Conservation (phyloP, 176 grass and related monocot genomes). For the Raddia guianensis region DNA sequence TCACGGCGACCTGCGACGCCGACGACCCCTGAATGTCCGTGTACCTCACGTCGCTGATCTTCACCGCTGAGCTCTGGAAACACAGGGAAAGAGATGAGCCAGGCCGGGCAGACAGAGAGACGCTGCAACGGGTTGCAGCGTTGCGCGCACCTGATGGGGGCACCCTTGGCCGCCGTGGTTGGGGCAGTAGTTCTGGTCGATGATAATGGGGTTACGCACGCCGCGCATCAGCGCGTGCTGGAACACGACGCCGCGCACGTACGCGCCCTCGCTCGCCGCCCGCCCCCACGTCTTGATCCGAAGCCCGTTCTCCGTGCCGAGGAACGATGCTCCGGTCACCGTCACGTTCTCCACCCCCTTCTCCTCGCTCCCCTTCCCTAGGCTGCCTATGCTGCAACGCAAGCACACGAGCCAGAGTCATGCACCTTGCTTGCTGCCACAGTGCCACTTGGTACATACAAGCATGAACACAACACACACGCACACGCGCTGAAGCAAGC, state of each 20-base stretch:
- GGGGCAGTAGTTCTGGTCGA: conserved; percentile 69
- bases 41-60: conserved; percentile 70
- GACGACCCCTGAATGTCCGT: conserved; percentile 55
- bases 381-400: conserved; percentile 55
- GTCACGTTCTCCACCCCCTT: conserved; percentile 65
- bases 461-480: too few relatives aligned
- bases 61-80: conserved; percentile 50
- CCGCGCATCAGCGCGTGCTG: conserved; percentile 49
- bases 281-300: conserved; percentile 74
- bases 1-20: conserved; percentile 51
- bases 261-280: conserved; percentile 17
- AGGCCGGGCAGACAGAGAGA: too few relatives aligned
- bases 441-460: neutral
- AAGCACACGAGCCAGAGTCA: neutral
- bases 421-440: neutral
- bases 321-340: conserved; percentile 46
- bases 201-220: conserved; percentile 64
- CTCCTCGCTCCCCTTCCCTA: conserved; percentile 53
- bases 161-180: conserved; percentile 40
- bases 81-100: too few relatives aligned
- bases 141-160: conserved; percentile 46
- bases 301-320: conserved; percentile 53
- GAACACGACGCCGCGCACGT: conserved; percentile 53
- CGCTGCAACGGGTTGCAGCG: too few relatives aligned
- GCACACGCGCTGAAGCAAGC: neutral